Evolutionary conservation across 108 stramenopile genomes (phyloP), one percentile per base, ranked within the genome.

Genomic region (Parietichytrium sp.): DNA sequence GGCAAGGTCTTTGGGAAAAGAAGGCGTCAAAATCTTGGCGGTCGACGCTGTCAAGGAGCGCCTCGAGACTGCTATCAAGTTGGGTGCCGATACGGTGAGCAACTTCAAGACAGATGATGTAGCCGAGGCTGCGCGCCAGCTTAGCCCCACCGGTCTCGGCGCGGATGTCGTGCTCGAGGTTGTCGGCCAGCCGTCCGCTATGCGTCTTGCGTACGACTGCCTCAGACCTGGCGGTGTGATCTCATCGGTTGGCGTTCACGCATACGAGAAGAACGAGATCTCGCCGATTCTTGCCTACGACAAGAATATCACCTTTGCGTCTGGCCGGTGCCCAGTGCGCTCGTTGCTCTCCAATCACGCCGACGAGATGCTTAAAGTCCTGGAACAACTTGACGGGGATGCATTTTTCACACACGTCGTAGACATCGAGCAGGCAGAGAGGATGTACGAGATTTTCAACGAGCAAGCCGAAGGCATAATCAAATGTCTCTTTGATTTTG

Each of bases 401-500:
- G 61, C 38, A 10, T 42, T 72, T 42, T 72, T 72, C 25, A 72
- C 61, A n/a, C 61, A 72, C 33, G 38, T 33, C 61, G 45, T 72
- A 45, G 61, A 42, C 61, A 45, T 72, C 25, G 10, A 33, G 29
- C 38, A 72, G 38, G 61, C 61, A 6, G 61, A 3, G 25, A 42
- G 45, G 0, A 42, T 42, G 20, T 72, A 72, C 61, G 45, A 72
- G 20, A 72, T 45, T 13, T 72, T 72, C 2, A 72, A 72, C 33
- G 61, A 33, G 23, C 38, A 33, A 6, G 61, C 36, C 38, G 61
- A 72, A 13, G 61, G 61, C 1, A 72, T 72, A 42, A 72, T 72
- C 42, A 72, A 72, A 42, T 72, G 61, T 20, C 61, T 72, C 20
- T 45, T 72, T 72, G 61, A 72, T 42, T n/a, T n/a, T n/a, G n/a